Conservation (phyloP, 108 stramenopile species). For the Nannochloropsis granulata region DNA sequence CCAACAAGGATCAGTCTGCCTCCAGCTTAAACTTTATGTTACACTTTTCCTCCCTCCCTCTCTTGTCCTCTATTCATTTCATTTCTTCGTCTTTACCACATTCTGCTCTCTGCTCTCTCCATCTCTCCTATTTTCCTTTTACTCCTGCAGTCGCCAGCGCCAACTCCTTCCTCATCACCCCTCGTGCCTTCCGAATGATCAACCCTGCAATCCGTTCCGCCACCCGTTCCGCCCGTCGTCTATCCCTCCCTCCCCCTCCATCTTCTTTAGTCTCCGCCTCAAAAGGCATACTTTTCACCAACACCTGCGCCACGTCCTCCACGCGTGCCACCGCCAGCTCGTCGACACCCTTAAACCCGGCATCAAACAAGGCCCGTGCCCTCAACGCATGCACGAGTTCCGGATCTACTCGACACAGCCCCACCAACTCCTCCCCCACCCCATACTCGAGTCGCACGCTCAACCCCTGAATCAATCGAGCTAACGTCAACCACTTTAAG, state of each 20-base stretch:
- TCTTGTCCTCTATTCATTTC: too few species aligned
- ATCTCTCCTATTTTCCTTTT: too few species aligned
- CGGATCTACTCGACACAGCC: conserved; percentile 8
- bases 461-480: conserved; percentile 6
- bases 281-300: conserved; percentile 16
- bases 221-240: not conserved
- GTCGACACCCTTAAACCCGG: conserved; percentile 2
- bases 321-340: conserved; percentile 2
- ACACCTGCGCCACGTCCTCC: conserved; percentile 2
- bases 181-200: not conserved
- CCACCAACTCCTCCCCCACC: conserved; percentile 15
- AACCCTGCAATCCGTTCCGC: not conserved
- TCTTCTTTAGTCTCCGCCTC: not conserved
- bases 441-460: conserved; percentile 17
- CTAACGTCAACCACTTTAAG: conserved; percentile 15
- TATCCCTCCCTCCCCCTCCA: not conserved
- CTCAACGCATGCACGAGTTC: conserved; percentile 10
- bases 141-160: too few species aligned
- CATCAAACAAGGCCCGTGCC: conserved; percentile 8
- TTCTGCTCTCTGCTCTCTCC: too few species aligned
- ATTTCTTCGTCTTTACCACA: too few species aligned
- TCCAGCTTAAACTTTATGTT: too few species aligned
- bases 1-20: too few species aligned
- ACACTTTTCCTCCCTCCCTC: too few species aligned
- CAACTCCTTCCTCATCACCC: not conserved